Base-by-base conservation (phyloP, 805 yeast genomes). In the Nakazawaea populi region DNA sequence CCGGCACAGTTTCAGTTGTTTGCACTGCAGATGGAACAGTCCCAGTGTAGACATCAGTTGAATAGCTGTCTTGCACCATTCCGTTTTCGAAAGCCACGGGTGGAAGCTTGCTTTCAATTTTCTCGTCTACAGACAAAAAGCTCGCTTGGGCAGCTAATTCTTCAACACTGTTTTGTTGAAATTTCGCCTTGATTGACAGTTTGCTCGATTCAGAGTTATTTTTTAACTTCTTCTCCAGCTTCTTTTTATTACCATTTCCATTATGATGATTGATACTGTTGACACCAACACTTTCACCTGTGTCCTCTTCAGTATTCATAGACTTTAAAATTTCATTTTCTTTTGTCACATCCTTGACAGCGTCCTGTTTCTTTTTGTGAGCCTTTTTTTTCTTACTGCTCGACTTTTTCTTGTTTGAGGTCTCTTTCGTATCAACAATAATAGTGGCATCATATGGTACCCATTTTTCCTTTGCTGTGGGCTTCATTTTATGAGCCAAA, bases 401-500 rank as follows among this genome's bases (percentile, higher is more conserved):
- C n/a, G 24, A n/a, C 24, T 32, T 6, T 34, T 47, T 47, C 36
- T 36, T 40, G 11, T 49, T 44, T n/a, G 42, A 5, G 27, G 8
- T 24, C 6, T 36, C 7, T 29, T 48, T 39, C 11, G 32, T 34
- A 14, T 46, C 52, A 2, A 51, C 50, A n/a, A 43, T 51, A 14
- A 51, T 46, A 10, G 49, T 46, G 9, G 49, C 53, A 39, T 51
- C 53, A 32, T 42, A 51, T 9, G 40, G 49, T 27, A 51, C 50
- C 53, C 53, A 51, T 46, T 51, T 51, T 9, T 46, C 53, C 35
- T 46, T 46, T 6, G 36, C 49, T 11, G 53, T 51, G 7, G 50
- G 44, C 28, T 51, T 51, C 5, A 46, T 32, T 37, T 44, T 42
- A 8, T 32, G 35, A 9, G 35, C 35, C 35, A 32, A 32, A 6